These are phyloP conservation scores for Leishmania amazonensis DNA, from an alignment of 208 protist genomes.

Conservation along the genomic window DNA sequence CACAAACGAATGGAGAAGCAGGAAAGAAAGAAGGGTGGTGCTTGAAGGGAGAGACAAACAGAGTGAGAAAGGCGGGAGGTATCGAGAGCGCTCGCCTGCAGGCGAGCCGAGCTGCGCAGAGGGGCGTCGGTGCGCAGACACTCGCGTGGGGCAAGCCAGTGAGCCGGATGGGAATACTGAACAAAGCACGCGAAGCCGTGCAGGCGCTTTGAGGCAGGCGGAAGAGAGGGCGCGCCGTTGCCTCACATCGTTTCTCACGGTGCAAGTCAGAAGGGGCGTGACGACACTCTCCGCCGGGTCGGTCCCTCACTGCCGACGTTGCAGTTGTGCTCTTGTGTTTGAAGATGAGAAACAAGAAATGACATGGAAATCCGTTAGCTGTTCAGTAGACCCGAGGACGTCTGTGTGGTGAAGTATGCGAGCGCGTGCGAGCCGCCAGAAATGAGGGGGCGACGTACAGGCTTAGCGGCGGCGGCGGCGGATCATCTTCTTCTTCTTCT, in stretches of 20 bases:
- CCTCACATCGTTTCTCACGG: not conserved
- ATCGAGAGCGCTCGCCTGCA: not conserved
- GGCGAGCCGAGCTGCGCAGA: not conserved
- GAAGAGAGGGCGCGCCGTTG: not conserved
- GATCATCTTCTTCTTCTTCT: constrained; percentile 97
- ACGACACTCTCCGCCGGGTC: not conserved
- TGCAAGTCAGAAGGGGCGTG: not conserved
- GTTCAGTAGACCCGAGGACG: constrained; percentile 17
- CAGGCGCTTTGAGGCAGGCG: not conserved
- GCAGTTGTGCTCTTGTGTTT: not conserved
- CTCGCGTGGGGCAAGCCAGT: not conserved
- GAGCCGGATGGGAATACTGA: not conserved
- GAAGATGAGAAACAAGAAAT: constrained; percentile 12
- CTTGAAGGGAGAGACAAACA: not conserved
- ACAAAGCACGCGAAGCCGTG: not conserved
- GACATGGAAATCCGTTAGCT: constrained; percentile 4
- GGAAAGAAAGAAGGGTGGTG: too few species aligned
- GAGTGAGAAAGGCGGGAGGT: not conserved
- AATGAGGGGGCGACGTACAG: not conserved
- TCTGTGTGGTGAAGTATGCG: not conserved
- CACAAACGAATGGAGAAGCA: not conserved
- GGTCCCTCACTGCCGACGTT: not conserved
- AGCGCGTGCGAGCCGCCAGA: not conserved
- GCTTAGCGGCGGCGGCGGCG: constrained; percentile 98
- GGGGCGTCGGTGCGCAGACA: not conserved